Evolutionary conservation across 2,329 filamentous ascomycete species (phyloP), one percentile per base, ranked within the genome.

Genomic region (Huntiella abstrusa): DNA sequence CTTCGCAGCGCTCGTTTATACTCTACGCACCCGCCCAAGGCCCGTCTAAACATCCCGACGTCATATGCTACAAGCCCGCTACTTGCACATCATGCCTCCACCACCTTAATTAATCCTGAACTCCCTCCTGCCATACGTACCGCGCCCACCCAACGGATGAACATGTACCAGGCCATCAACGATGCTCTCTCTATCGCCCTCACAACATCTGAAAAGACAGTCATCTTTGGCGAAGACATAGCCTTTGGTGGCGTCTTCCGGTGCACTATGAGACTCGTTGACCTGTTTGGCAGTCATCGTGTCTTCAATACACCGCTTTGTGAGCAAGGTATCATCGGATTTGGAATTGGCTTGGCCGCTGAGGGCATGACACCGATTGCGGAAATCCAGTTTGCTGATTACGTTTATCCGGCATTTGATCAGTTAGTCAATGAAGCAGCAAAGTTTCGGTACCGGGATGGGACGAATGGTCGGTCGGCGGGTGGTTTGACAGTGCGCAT

Each of bases 221-320:
- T 96, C 48, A 71, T 98, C 7, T 98, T 98, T 56, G 91, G 91
- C 37, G 91, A 98, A 62, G 91, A 98, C 58, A 86, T 98, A 5
- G 84, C 91, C 11, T 98, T 98, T 53, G 91, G 91, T 37, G 91
- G 91, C 46, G 91, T 98, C 12, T 98, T 98, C 58, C 75, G 91
- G 48, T 95, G 86, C 63, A 88, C 84, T 32, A 88, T 91, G 77
- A 84, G 87, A 55, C 70, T 98, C 12, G 77, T 85, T 32, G 82
- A 86, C 51, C 84, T 84, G 47, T 93, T 91, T 59, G 91, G 91
- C 6, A 71, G 75, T 2, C 82, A 91, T 49, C 72, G 91, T 48
- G 87, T 98, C 33, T 98, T 98, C 69, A 96, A 98, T 62, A 96
- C 87, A 13, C 91, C 91, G 0, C 64, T 98, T 54, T 84, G 80